Evolutionary conservation across 2,329 filamentous ascomycete species (phyloP).

Genomic region (Mycosphaerella sp.): DNA sequence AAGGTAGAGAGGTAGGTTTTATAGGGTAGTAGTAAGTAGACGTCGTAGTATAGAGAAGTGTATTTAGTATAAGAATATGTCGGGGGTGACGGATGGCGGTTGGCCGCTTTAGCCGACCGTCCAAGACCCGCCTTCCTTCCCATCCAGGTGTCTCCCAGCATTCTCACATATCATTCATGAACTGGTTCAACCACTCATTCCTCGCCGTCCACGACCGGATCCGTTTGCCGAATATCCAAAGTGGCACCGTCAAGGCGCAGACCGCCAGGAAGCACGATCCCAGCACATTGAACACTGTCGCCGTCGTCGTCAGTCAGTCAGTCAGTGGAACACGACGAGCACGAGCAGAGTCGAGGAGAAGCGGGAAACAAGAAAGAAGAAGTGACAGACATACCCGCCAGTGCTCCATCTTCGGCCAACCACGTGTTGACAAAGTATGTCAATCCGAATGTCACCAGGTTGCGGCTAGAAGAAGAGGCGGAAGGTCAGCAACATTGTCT

Average conservation of each 20-base stretch:
- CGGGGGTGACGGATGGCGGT: no score
- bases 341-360: no score
- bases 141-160: no score
- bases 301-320: no score
- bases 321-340: no score
- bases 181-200: constrained; percentile 33
- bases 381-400: constrained; percentile 15
- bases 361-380: not conserved
- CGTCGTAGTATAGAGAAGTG: no score
- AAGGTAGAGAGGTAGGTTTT: no score
- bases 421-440: constrained; percentile 37
- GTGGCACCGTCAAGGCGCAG: constrained; percentile 42
- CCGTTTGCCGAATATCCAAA: constrained; percentile 48
- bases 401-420: constrained; percentile 27
- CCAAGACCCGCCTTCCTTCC: no score
- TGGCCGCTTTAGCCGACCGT: no score
- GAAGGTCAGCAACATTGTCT: no score
- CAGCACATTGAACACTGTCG: constrained; percentile 21
- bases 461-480: constrained; percentile 26
- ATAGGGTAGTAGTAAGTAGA: no score
- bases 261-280: constrained; percentile 35
- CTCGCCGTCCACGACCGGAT: constrained; percentile 40
- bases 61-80: no score
- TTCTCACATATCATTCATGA: constrained; percentile 27
- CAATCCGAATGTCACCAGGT: constrained; percentile 44